Conservation (phyloP, 805 yeast genomes). For the Tetrapisispora arboricola region DNA sequence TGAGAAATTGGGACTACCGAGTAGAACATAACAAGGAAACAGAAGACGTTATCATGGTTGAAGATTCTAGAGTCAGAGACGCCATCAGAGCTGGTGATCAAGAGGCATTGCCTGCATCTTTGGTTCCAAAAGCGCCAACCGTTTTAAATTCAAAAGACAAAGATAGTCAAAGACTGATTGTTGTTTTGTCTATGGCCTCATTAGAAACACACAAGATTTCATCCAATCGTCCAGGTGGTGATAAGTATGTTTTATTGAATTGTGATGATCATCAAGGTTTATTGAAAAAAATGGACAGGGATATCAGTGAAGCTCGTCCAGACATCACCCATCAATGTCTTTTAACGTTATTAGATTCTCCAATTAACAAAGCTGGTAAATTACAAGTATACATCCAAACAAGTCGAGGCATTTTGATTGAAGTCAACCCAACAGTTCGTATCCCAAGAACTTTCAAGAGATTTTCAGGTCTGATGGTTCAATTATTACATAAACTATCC, state of each 20-base stretch:
- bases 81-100: slow-evolving; percentile 30
- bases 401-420: slow-evolving; percentile 87
- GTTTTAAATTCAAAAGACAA: slow-evolving; percentile 79
- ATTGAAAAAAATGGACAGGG: slow-evolving; percentile 90
- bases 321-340: slow-evolving; percentile 98
- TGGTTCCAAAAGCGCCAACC: slow-evolving; percentile 81
- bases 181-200: slow-evolving; percentile 93
- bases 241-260: slow-evolving; percentile 84
- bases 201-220: slow-evolving; percentile 88
- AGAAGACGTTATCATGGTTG: slow-evolving; percentile 32
- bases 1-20: too few relatives aligned
- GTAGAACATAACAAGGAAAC: too few relatives aligned
- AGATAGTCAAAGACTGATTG: slow-evolving; percentile 74
- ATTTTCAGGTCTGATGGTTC: slow-evolving; percentile 97
- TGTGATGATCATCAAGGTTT: slow-evolving; percentile 98
- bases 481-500: slow-evolving; percentile 80
- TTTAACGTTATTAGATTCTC: slow-evolving; percentile 89
- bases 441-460: slow-evolving; percentile 97
- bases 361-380: slow-evolving; percentile 94
- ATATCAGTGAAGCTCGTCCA: slow-evolving; percentile 97
- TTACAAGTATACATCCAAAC: slow-evolving; percentile 95
- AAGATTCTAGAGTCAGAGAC: slow-evolving; percentile 39
- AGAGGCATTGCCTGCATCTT: slow-evolving; percentile 49
- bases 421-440: slow-evolving; percentile 92
- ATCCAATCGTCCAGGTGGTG: slow-evolving; percentile 69